phyloP scores from a whole-genome alignment of 306 rosid genomes.

The Cotoneaster glaucophyllus region DNA sequence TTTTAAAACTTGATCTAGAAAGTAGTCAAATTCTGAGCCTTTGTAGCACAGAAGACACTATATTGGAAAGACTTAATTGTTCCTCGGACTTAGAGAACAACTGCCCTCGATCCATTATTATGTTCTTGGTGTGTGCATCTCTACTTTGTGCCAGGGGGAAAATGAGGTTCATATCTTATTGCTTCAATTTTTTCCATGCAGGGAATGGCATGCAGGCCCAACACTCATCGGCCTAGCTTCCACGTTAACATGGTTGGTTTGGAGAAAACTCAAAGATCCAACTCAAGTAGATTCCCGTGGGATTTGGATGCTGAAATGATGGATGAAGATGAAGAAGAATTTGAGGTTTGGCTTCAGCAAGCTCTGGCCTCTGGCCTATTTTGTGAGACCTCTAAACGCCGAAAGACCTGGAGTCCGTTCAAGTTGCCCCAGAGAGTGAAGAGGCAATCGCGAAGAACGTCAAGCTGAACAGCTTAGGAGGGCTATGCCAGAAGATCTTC shows the following conservation, averaged over 20 bases:
- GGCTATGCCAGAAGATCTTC: constrained; percentile 16
- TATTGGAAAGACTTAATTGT: background rate
- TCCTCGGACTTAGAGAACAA: background rate
- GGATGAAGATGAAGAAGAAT: constrained; percentile 92
- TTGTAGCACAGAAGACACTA: background rate
- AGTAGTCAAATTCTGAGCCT: background rate
- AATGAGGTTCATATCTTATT: background rate
- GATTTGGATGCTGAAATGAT: constrained; percentile 93
- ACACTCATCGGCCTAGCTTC: constrained; percentile 93
- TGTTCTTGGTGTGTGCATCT: background rate
- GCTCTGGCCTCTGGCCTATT: constrained; percentile 93
- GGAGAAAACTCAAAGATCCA: constrained; percentile 76
- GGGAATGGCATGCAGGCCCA: constrained; percentile 99
- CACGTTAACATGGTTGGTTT: constrained; percentile 97
- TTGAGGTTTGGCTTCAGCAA: constrained; percentile 92
- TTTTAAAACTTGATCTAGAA: background rate
- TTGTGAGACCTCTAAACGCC: constrained; percentile 79
- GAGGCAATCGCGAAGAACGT: constrained; percentile 93
- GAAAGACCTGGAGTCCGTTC: constrained; percentile 99
- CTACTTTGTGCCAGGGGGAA: background rate
- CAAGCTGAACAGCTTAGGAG: constrained; percentile 44
- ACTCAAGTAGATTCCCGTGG: constrained; percentile 87
- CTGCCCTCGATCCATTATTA: background rate
- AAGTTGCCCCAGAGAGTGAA: constrained; percentile 75
- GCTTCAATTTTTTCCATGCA: constrained; percentile 23